Percentiles rank a stretch among this genome's conserved stretches.
Conservation (phyloP, 2,329 filamentous ascomycete genomes). For the Talaromyces sp. region DNA sequence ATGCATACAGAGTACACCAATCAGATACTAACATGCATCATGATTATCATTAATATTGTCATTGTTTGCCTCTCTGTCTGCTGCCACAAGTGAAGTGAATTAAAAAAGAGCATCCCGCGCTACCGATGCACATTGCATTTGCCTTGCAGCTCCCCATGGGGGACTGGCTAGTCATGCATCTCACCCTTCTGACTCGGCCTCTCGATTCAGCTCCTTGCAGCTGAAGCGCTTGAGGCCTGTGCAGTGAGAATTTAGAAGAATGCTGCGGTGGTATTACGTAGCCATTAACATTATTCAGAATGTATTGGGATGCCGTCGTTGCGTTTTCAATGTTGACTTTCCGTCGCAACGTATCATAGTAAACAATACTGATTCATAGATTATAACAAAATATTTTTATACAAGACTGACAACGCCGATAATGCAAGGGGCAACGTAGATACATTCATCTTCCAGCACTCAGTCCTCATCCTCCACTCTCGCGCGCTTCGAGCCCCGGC, state of each 20-base stretch:
- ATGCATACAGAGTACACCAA: neutral
- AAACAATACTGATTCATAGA: neutral
- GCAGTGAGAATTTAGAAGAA: neutral
- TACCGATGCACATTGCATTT: neutral
- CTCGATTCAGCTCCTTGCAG: neutral
- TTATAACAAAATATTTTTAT: neutral
- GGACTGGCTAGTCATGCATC: neutral
- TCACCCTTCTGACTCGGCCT: neutral
- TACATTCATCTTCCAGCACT: neutral
- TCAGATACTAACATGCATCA: neutral
- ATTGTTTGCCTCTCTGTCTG: neutral
- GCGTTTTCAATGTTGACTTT: neutral
- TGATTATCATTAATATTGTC: too few relatives aligned
- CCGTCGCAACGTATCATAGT: neutral
- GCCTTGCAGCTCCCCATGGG: neutral
- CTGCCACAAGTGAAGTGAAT: neutral
- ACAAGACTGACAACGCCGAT: neutral
- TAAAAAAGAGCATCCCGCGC: neutral
- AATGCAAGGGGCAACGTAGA: neutral
- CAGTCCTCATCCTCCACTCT: slow-evolving; percentile 63
- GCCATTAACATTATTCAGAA: neutral
- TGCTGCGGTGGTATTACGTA: neutral
- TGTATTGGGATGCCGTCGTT: neutral
- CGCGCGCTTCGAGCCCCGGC: slow-evolving; percentile 73
- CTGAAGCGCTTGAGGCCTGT: neutral